Evolutionary conservation across 2,329 filamentous ascomycete genomes (phyloP), one percentile per base, ranked within the genome.

Genomic region (Xylariaceae sp.): DNA sequence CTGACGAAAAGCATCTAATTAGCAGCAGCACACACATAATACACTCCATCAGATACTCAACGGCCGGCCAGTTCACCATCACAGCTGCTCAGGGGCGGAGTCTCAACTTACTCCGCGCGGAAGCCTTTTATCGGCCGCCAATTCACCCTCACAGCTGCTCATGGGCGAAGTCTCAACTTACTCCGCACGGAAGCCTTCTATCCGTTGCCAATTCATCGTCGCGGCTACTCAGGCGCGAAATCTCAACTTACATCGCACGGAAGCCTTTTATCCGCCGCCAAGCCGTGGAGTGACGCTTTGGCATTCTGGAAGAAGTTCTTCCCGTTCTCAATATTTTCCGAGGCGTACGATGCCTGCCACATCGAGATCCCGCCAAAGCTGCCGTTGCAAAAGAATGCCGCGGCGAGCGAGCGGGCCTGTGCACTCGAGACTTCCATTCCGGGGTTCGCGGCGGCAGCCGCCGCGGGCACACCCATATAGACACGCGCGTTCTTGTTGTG

Each of bases 311-410:
- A 55, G 18, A 46, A 55, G 41, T 50, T 55, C 36, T 32, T 51
- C n/a, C 53, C 53, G 6, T 18, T 13, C 18, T 65, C 54, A 5
- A 65, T n/a, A 58, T 74, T 73, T 1, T 47, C 48, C 9, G 57
- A 60, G 22, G 65, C 41, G 59, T 70, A 67, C 19, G 66, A 70
- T 15, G 72, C 67, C 41, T 78, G 75, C 75, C 74, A 77, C 37
- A 78, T 62, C 12, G 73, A 73, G 22, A 78, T 63, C 54, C 75
- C 76, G 26, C 72, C 75, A 51, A 76, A 77, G 56, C 70, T 68
- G 12, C 59, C 18, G n/a, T 65, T 67, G 56, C 67, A 68, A 54
- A 70, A 69, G 58, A 71, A 68, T 51, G 68, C 58, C 49, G 71
- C 70, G 51, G 76, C 65, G 15, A 77, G 55, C 6, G 67, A 59